Base-by-base conservation (phyloP, 1,284 basidiomycete species). In the Ceratobasidium sp. region DNA sequence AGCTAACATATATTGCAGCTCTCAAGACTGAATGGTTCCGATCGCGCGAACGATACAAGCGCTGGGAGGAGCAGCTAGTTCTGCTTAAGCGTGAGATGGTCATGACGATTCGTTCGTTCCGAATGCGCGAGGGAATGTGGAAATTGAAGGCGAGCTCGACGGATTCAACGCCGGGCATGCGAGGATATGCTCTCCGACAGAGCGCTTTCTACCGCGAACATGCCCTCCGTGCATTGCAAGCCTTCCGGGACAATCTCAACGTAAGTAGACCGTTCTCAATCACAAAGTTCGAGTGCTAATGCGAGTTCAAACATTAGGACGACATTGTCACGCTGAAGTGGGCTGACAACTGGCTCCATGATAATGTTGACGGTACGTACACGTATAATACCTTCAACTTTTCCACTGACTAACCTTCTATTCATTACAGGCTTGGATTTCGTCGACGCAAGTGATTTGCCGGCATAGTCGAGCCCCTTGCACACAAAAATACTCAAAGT, bases 11-110 rank as follows among this genome's bases (percentile, higher is more conserved):
- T 7, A 18, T 7, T n/a, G 2, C 42, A 72, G 56, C 70, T 6
- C 40, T 72, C 1, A 42, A 26, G 55, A 53, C 49, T 5, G 70
- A 72, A 20, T 72, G 70, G 70, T 72, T 72, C 12, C 18, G 70
- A 15, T 49, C 70, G 0, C 53, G 56, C 33, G 44, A 72, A 33
- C 70, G 70, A 28, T 72, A 60, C 56, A 72, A n/a, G 9, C 70
- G 49, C 9, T 72, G 70, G 70, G 70, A 72, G 28, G 70, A 72
- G 20, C 44, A 72, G 40, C 26, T 72, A 4, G 53, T 33, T 1
- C 13, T 72, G 2, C 20, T 72, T 2, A 72, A 72, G 44, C 53
- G 56, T 1, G 70, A 72, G 26, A 72, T 72, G 70, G 26, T 28
- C 3, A 72, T 72, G 70, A 33, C 70, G 1, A 23, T 44, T 0